These are phyloP conservation scores for Triticum monococcum DNA, from an alignment of 176 grass and related monocot genomes.

Conservation along the genomic window DNA sequence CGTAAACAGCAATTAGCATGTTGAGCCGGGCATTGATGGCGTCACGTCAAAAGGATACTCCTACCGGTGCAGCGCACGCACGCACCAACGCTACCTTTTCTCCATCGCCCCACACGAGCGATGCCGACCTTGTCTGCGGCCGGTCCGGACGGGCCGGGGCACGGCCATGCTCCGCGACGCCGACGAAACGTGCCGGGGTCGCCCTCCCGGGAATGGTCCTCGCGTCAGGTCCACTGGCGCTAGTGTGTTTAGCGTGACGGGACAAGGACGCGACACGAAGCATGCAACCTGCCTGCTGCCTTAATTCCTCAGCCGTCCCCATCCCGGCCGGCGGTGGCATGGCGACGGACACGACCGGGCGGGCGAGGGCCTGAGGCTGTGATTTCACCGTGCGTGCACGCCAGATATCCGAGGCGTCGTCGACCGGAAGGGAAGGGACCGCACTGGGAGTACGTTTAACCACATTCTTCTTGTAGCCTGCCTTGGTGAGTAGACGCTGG, in stretches of 20 bases:
- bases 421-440: slow-evolving; percentile 11
- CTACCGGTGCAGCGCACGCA: neutral
- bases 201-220: slow-evolving; percentile 41
- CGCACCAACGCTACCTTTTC: neutral
- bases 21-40: neutral
- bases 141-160: slow-evolving; percentile 17
- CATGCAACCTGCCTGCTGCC: neutral
- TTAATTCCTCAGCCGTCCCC: neutral
- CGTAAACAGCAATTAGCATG: slow-evolving; percentile 1
- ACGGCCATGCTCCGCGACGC: slow-evolving; percentile 39
- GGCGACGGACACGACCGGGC: neutral
- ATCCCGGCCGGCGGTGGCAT: slow-evolving; percentile 7
- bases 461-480: slow-evolving; percentile 53
- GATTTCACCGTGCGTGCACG: neutral
- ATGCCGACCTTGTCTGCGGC: slow-evolving; percentile 40
- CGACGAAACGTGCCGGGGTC: slow-evolving; percentile 33
- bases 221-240: slow-evolving; percentile 28
- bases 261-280: slow-evolving; percentile 22
- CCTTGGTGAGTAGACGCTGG: slow-evolving; percentile 9
- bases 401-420: neutral
- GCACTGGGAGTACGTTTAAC: neutral
- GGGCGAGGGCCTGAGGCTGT: neutral
- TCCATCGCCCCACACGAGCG: neutral
- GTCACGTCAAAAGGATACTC: neutral
- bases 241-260: neutral